Percentiles rank a stretch among this genome's conserved stretches.
These are phyloP conservation scores for Platanthera zijinensis DNA, from an alignment of 106 monocot genomes.

Conservation along the genomic window DNA sequence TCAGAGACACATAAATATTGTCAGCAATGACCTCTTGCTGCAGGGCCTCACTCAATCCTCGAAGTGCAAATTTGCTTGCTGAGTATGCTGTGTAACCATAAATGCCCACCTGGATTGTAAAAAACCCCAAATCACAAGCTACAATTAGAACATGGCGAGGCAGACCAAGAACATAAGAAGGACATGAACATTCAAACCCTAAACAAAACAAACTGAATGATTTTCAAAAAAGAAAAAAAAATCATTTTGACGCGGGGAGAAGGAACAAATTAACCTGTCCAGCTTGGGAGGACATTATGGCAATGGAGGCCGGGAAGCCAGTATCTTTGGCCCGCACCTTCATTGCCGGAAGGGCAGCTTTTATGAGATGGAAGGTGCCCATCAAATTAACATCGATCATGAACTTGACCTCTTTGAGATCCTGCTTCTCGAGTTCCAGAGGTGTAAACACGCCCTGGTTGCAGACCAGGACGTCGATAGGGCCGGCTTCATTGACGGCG, in stretches of 20 bases:
- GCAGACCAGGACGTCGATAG: constrained; percentile 60
- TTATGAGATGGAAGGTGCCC: constrained; percentile 67
- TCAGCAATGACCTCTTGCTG: constrained; percentile 71
- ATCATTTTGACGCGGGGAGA: too few relatives aligned
- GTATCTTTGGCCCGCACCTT: constrained; percentile 27
- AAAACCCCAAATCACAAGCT: too few relatives aligned
- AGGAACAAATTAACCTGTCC: constrained; percentile 51
- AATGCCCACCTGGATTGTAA: background rate
- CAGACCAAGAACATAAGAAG: too few relatives aligned
- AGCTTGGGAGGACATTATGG: constrained; percentile 74
- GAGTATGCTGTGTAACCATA: constrained; percentile 50
- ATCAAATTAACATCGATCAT: constrained; percentile 79
- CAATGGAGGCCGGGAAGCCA: constrained; percentile 45
- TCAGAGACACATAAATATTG: constrained; percentile 66
- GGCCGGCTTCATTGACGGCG: constrained; percentile 51
- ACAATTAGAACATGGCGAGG: too few relatives aligned
- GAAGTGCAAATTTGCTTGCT: constrained; percentile 77
- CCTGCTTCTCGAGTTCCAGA: constrained; percentile 52
- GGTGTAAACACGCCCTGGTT: constrained; percentile 63
- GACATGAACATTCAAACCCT: background rate
- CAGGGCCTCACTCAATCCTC: constrained; percentile 65
- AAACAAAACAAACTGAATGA: background rate
- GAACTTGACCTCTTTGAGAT: constrained; percentile 49
- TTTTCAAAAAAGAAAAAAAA: too few relatives aligned
- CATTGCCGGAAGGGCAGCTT: constrained; percentile 73